Evolutionary conservation across 169 alveolate species (phyloP), one percentile per base, ranked within the genome.

Genomic region (Plasmodium coatneyi): DNA sequence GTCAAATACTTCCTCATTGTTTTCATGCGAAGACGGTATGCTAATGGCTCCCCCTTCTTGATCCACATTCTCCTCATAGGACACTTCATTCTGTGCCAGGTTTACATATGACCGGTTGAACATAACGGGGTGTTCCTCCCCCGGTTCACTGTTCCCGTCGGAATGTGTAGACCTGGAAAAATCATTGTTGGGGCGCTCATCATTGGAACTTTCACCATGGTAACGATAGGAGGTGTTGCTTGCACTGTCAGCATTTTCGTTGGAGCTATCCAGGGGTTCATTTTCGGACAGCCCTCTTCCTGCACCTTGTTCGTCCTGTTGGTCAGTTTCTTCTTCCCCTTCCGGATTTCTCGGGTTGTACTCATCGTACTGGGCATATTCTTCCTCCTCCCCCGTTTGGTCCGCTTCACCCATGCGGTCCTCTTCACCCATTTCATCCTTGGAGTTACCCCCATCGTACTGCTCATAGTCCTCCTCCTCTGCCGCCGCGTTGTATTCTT

Each of bases 11-110:
- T 46, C 41, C n/a, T 83, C 92, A 19, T 83, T 39, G 71, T 71
- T 66, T 49, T 71, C 92, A 71, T 83, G 34, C 12, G 92, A 83
- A 41, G 92, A 83, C 4, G 30, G 10, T 19, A 83, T 83, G 71
- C 92, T 83, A 70, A 83, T 83, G 41, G 83, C 46, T 56, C 34
- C 54, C 56, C n/a, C 82, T 74, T 36, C 6, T n/a, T n/a, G n/a
- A 34, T 74, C 82, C 4, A n/a, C 76, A 66, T 66, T 66, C 34
- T 66, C 76, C 30, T 66, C 76, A 28, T 22, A 28, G 6, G 52
- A 19, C 49, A 10, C 34, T 32, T 39, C 52, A 28, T 36, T 28
- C 83, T 78, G 60, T 78, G 34, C 36, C 14, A 66, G 2, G 34
- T 14, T 19, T 28, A 22, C 36, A 66, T 66, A 1, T 14, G 76